Base-by-base conservation (phyloP, 768 basidiomycete species). In the Auricularia sp. region DNA sequence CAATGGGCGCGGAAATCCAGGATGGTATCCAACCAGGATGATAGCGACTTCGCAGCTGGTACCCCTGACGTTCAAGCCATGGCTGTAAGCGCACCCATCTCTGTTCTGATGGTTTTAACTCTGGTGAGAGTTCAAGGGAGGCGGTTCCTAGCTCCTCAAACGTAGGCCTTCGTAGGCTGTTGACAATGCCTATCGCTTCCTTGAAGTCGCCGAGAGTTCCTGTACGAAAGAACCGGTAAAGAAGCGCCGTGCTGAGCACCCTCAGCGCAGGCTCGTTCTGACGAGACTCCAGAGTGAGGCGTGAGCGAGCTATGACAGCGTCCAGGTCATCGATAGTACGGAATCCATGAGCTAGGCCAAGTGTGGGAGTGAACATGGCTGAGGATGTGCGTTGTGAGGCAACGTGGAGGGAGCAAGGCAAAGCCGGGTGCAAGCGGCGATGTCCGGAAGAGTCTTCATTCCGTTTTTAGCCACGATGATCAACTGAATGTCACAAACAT, bases 21-120 rank as follows among this genome's bases (percentile, higher is more conserved):
- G 69, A 70, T 8, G 69, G 68, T 14, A 60, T 60, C 69, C 67
- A 70, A 5, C 64, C 67, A 0, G 69, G 67, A 8, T 66, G 63
- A 16, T 65, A 62, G 0, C 69, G 61, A 6, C 67, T 62, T 6
- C 66, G 66, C 0, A 70, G 67, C 63, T 62, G 66, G 23, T 68
- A 70, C 18, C 69, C 69, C 23, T 47, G 62, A 12, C n/a, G 12
- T 33, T 63, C 42, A 12, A 63, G 47, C 43, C 47, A 51, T 18
- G 47, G 18, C 11, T 16, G 18, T 21, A 51, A 18, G 14, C 21
- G 47, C 47, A 51, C 16, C 47, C 47, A 51, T 8, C 18, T 10
- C 7, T 51, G 11, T 18, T 21, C 18, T 18, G 47, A 51, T 6
- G 21, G 10, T 6, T 14, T 14, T 12, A 21, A 6, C 7, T 51